These are phyloP conservation scores for Eucalyptus polybractea DNA, from an alignment of 345 rosid genomes.

Conservation along the genomic window DNA sequence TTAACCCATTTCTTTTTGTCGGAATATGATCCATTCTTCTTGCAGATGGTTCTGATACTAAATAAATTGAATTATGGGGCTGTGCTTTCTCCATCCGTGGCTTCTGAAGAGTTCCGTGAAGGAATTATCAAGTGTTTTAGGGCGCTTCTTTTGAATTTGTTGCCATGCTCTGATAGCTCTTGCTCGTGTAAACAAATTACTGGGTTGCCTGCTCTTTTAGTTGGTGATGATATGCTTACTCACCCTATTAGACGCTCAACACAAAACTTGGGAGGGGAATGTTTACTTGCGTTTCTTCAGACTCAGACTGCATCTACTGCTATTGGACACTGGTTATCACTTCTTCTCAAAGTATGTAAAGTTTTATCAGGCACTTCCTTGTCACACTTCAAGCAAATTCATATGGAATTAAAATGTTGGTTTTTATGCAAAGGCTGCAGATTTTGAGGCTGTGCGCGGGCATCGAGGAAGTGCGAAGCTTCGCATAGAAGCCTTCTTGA, in stretches of 20 bases:
- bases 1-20: background rate
- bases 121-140: constrained; percentile 76
- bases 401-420: background rate
- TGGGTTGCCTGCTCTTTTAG: constrained; percentile 49
- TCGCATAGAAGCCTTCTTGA: constrained; percentile 66
- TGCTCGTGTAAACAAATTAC: constrained; percentile 47
- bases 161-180: constrained; percentile 37
- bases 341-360: constrained; percentile 61
- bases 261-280: constrained; percentile 17
- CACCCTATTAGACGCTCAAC: constrained; percentile 1
- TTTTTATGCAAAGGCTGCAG: constrained; percentile 60
- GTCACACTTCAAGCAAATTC: background rate
- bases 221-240: constrained; percentile 11
- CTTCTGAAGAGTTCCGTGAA: constrained; percentile 87
- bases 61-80: constrained; percentile 74
- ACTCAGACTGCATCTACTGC: constrained; percentile 67
- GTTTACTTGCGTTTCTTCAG: constrained; percentile 74
- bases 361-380: background rate
- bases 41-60: constrained; percentile 69
- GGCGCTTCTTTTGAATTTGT: constrained; percentile 44
- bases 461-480: constrained; percentile 75
- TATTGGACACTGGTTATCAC: constrained; percentile 93
- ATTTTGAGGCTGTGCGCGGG: constrained; percentile 69
- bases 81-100: constrained; percentile 54
- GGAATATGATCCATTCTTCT: background rate